Percentiles rank a stretch among this genome's conserved stretches.
Evolutionary conservation across 2,329 filamentous ascomycete genomes (phyloP).

Genomic region (Scedosporium apiospermum): DNA sequence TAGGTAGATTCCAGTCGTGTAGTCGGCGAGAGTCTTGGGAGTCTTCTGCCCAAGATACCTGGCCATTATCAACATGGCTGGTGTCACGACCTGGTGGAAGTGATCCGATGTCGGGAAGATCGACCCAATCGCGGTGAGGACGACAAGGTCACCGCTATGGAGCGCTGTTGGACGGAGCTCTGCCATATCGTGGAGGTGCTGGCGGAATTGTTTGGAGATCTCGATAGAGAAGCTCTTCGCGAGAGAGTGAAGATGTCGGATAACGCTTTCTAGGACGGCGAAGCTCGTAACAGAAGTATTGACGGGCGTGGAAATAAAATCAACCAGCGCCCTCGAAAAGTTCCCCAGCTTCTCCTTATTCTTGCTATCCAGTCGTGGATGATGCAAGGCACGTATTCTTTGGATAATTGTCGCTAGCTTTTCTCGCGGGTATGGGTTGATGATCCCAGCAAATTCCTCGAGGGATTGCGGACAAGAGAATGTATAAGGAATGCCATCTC

Average conservation of each 20-base stretch:
- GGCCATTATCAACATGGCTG: conserved; percentile 74
- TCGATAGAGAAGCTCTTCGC: conserved; percentile 75
- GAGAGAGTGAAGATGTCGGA: conserved; percentile 87
- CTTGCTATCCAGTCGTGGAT: conserved; percentile 72
- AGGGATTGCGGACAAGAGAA: conserved; percentile 78
- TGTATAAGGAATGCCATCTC: conserved; percentile 64
- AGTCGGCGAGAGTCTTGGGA: conserved; percentile 54
- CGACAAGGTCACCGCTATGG: conserved; percentile 61
- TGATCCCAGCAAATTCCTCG: conserved; percentile 60
- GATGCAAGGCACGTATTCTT: conserved; percentile 83
- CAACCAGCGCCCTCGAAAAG: conserved; percentile 58
- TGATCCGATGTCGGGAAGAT: conserved; percentile 95
- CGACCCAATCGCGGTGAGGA: conserved; percentile 74
- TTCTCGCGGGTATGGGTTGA: conserved; percentile 49
- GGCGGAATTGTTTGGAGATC: conserved; percentile 67
- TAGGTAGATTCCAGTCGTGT: conserved; percentile 68
- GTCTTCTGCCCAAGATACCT: conserved; percentile 74
- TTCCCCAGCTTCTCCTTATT: conserved; percentile 75
- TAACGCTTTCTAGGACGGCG: conserved; percentile 63
- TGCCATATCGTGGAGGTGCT: conserved; percentile 54
- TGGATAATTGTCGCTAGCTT: conserved; percentile 74
- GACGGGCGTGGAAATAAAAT: conserved; percentile 42
- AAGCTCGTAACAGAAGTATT: conserved; percentile 43
- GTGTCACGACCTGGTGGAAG: conserved; percentile 91
- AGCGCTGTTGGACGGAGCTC: conserved; percentile 39